Conservation (phyloP, 2,329 filamentous ascomycete species). For the Karstenula rhodostoma region DNA sequence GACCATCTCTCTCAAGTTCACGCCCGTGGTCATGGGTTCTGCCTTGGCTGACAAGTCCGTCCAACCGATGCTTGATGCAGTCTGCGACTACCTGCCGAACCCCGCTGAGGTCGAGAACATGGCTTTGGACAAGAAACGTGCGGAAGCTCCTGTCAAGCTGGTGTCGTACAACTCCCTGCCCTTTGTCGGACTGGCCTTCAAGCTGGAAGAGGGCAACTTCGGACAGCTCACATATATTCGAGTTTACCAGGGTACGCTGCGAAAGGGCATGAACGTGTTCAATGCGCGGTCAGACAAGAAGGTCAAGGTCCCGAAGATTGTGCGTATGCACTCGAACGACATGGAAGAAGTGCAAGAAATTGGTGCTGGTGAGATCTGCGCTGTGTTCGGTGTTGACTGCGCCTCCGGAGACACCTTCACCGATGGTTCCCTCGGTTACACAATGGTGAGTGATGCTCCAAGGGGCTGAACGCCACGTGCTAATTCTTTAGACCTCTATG, state of each 20-base stretch:
- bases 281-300: slow-evolving; percentile 96
- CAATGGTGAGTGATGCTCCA: slow-evolving; percentile 65
- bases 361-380: slow-evolving; percentile 96
- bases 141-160: slow-evolving; percentile 82
- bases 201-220: slow-evolving; percentile 98
- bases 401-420: slow-evolving; percentile 98
- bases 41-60: slow-evolving; percentile 93
- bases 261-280: slow-evolving; percentile 88
- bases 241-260: slow-evolving; percentile 92
- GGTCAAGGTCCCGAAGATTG: slow-evolving; percentile 94
- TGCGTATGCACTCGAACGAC: slow-evolving; percentile 99
- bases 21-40: slow-evolving; percentile 95
- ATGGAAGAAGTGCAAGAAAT: slow-evolving; percentile 97
- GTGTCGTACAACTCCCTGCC: slow-evolving; percentile 93
- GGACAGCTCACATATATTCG: slow-evolving; percentile 98
- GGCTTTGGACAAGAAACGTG: slow-evolving; percentile 82
- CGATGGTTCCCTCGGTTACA: slow-evolving; percentile 89
- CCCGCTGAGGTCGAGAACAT: slow-evolving; percentile 88
- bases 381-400: slow-evolving; percentile 97
- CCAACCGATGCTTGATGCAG: slow-evolving; percentile 95
- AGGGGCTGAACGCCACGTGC: slow-evolving; percentile 10
- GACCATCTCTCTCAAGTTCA: slow-evolving; percentile 89
- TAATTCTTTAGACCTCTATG: slow-evolving; percentile 74
- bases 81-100: slow-evolving; percentile 95
- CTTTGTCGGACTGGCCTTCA: slow-evolving; percentile 96